Conservation (phyloP, 495 filamentous ascomycete species). For the Penicillium atrosanguineum region DNA sequence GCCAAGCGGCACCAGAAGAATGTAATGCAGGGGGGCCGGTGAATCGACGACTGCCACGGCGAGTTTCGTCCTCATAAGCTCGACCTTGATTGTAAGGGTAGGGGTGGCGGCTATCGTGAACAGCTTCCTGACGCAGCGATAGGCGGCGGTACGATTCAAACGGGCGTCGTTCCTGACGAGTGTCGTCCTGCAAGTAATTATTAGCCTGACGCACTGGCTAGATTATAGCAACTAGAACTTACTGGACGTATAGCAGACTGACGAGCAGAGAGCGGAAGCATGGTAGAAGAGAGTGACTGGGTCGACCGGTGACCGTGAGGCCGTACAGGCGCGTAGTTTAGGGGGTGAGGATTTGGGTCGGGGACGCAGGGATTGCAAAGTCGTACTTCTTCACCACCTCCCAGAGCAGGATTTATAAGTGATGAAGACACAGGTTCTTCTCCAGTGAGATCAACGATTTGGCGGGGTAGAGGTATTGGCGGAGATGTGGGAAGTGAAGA, state of each 20-base stretch:
- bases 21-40: neutral
- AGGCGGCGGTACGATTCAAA: constrained; percentile 12
- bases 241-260: constrained; percentile 5
- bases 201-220: neutral
- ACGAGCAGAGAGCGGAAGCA: neutral
- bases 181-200: neutral
- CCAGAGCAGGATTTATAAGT: constrained; percentile 53
- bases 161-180: constrained; percentile 19
- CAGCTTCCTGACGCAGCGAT: constrained; percentile 6
- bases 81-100: neutral
- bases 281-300: constrained; percentile 23
- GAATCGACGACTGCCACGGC: neutral
- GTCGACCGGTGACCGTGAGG: constrained; percentile 23
- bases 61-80: neutral
- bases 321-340: constrained; percentile 28
- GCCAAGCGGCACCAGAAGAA: neutral
- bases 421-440: constrained; percentile 28
- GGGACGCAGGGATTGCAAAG: constrained; percentile 95
- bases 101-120: constrained; percentile 3
- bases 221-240: neutral
- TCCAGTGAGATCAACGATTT: constrained; percentile 41
- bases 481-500: constrained; percentile 18
- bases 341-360: constrained; percentile 77
- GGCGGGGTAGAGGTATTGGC: constrained; percentile 10
- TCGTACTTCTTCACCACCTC: constrained; percentile 82